Conservation (phyloP, 306 rosid genomes). For the Hippophae gyantsensis region DNA sequence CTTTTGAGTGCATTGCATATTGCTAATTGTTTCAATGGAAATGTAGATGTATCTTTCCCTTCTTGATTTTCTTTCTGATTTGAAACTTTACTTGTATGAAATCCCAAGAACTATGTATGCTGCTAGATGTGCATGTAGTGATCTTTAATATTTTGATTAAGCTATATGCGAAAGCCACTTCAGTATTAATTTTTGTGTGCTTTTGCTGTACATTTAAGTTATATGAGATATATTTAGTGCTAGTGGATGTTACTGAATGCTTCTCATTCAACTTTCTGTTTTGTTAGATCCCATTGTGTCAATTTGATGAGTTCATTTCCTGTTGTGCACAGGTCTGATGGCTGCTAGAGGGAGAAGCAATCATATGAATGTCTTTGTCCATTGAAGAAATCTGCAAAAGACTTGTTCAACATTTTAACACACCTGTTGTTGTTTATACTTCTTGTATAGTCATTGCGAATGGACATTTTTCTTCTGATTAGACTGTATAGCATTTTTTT, state of each 20-base stretch:
- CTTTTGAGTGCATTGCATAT: neutral
- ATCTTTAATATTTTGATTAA: neutral
- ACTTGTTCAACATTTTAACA: conserved; percentile 22
- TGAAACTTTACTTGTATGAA: neutral
- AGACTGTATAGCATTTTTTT: conserved; percentile 12
- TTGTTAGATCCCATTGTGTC: conserved; percentile 44
- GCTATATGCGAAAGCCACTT: too few species aligned
- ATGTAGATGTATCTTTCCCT: neutral
- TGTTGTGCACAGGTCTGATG: conserved; percentile 62
- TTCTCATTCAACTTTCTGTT: conserved; percentile 9
- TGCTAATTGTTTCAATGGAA: neutral
- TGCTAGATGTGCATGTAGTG: neutral
- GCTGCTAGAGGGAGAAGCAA: conserved; percentile 72
- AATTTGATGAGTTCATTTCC: conserved; percentile 71
- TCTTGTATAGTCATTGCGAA: conserved; percentile 27
- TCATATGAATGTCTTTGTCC: conserved; percentile 70
- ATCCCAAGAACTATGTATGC: too few species aligned
- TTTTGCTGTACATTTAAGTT: too few species aligned
- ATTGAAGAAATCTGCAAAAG: conserved; percentile 57
- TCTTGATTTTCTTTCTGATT: neutral
- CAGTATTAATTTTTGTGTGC: too few species aligned
- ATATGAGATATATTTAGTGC: neutral
- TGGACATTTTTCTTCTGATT: conserved; percentile 16
- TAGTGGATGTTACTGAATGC: conserved; percentile 2
- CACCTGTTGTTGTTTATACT: conserved; percentile 23